phyloP scores from a whole-genome alignment of 139 green algal species.

The Coccomyxa sp. region DNA sequence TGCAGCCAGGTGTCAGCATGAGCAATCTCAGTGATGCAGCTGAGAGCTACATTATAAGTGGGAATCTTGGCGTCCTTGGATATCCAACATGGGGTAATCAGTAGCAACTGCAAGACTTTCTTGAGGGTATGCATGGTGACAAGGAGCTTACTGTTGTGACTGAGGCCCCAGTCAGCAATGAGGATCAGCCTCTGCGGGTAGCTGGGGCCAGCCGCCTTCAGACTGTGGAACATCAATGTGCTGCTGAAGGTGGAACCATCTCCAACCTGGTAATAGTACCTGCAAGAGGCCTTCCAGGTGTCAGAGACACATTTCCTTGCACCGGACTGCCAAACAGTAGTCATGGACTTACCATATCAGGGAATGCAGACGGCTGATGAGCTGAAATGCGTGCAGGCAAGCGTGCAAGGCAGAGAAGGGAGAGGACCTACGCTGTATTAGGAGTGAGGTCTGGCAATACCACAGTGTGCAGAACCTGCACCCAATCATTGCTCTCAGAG shows the following conservation, averaged over 20 bases:
- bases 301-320: neutral
- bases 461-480: conserved; percentile 15
- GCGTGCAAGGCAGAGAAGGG: too few species aligned
- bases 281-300: neutral
- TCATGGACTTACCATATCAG: neutral
- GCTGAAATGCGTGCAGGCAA: too few species aligned
- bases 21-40: too few species aligned
- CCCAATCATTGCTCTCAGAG: neutral
- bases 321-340: too few species aligned
- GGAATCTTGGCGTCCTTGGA: too few species aligned
- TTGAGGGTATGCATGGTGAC: too few species aligned
- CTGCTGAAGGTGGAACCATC: conserved; percentile 16
- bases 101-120: too few species aligned
- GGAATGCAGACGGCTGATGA: neutral
- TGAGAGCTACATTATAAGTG: too few species aligned
- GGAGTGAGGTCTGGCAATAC: conserved; percentile 7
- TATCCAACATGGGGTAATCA: too few species aligned
- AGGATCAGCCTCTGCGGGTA: conserved; percentile 12
- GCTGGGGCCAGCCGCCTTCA: conserved; percentile 3
- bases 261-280: conserved; percentile 23
- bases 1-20: too few species aligned
- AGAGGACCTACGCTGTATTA: neutral
- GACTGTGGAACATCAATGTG: conserved; percentile 11
- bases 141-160: conserved; percentile 17
- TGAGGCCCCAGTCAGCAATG: conserved; percentile 22